Conservation (phyloP, 192 early-diverging fungal genomes). For the Gonapodya prolifera region DNA sequence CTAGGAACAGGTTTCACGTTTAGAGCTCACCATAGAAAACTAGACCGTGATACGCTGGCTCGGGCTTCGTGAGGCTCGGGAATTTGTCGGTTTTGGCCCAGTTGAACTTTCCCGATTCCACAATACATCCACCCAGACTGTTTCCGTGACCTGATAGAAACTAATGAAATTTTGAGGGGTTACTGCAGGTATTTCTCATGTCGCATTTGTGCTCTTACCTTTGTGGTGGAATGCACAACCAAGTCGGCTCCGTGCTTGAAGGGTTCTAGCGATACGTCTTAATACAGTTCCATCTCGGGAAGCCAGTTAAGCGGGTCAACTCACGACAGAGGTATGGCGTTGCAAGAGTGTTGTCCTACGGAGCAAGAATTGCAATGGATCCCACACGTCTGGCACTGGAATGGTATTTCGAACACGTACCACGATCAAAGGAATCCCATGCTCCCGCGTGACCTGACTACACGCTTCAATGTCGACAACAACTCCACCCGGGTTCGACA, state of each 20-base stretch:
- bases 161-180: too few relatives aligned
- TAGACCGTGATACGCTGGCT: not conserved
- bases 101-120: not conserved
- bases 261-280: too few relatives aligned
- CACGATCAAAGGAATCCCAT: slow-evolving; percentile 6
- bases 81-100: not conserved
- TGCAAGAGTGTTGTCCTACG: slow-evolving; percentile 8
- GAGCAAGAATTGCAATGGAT: too few relatives aligned
- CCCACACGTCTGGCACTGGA: too few relatives aligned
- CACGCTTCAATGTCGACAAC: too few relatives aligned
- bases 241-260: slow-evolving; percentile 6
- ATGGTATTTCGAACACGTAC: too few relatives aligned
- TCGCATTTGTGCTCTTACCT: not conserved
- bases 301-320: too few relatives aligned
- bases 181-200: too few relatives aligned
- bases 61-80: slow-evolving; percentile 7
- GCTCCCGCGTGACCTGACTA: not conserved
- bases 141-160: too few relatives aligned
- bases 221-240: slow-evolving; percentile 1
- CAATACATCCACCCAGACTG: slow-evolving; percentile 1
- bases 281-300: too few relatives aligned
- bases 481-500: not conserved
- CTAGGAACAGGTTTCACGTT: too few relatives aligned
- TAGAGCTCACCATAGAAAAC: too few relatives aligned
- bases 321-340: slow-evolving; percentile 8